Percentiles rank a stretch among this genome's conserved stretches.
phyloP scores from a whole-genome alignment of 2,329 filamentous ascomycete species.

The Trichophyton equinum region DNA sequence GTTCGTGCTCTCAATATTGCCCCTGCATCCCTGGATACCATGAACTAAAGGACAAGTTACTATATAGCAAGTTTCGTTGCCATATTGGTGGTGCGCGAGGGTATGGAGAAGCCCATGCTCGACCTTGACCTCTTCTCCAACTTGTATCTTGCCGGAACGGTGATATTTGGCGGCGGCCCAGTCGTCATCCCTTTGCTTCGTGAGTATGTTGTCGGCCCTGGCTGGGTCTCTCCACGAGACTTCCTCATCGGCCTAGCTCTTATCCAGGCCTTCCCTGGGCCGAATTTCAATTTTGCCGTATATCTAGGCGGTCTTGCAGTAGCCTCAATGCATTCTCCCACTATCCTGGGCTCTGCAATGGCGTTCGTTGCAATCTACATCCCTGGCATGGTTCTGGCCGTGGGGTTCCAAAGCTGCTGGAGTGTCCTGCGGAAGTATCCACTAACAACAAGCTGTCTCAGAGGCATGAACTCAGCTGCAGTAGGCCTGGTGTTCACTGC shows the following conservation, averaged over 20 bases:
- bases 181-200: constrained; percentile 53
- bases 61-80: constrained; percentile 40
- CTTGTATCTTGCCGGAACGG: constrained; percentile 60
- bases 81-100: constrained; percentile 40
- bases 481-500: constrained; percentile 53
- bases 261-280: constrained; percentile 56
- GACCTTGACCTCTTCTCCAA: constrained; percentile 55
- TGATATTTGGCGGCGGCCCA: constrained; percentile 53
- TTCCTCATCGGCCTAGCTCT: constrained; percentile 62
- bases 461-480: constrained; percentile 48
- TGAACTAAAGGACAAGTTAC: neutral
- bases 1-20: constrained; percentile 17
- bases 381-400: constrained; percentile 25
- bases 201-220: constrained; percentile 50
- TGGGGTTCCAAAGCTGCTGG: constrained; percentile 42
- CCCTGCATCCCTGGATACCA: neutral
- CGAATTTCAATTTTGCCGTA: constrained; percentile 41
- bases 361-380: constrained; percentile 37
- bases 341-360: constrained; percentile 39
- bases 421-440: constrained; percentile 34
- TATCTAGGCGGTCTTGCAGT: constrained; percentile 44
- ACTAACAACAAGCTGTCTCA: constrained; percentile 39
- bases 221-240: constrained; percentile 58
- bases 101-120: constrained; percentile 31
- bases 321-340: constrained; percentile 19